phyloP scores from a whole-genome alignment of 164 flowering plant species.

The Annona squamosa region DNA sequence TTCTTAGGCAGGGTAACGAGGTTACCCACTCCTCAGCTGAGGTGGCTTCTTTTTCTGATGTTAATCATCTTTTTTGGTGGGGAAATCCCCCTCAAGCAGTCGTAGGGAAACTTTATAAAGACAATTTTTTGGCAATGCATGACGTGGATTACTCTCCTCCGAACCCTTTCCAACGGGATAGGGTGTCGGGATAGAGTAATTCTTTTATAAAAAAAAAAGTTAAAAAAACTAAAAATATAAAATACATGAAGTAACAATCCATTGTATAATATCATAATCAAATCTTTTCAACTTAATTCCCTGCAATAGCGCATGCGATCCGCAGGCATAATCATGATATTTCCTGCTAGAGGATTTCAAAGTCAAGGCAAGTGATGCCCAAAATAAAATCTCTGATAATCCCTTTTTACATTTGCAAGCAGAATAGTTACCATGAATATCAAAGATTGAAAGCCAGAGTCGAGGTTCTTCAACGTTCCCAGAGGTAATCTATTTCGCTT shows the following conservation, averaged over 20 bases:
- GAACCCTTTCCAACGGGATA: too few relatives aligned
- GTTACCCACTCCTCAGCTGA: too few relatives aligned
- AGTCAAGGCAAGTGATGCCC: background rate
- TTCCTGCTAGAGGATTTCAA: background rate
- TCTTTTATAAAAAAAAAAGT: too few relatives aligned
- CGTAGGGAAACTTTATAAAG: too few relatives aligned
- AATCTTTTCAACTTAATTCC: background rate
- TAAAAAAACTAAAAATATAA: too few relatives aligned
- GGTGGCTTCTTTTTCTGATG: too few relatives aligned
- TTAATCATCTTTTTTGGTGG: too few relatives aligned
- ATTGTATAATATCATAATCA: background rate
- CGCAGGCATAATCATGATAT: slow-evolving; percentile 1
- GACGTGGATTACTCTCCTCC: too few relatives aligned
- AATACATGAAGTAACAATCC: background rate
- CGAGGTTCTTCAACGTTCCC: slow-evolving; percentile 38
- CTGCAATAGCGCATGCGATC: background rate
- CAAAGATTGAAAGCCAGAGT: slow-evolving; percentile 39
- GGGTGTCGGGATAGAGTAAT: too few relatives aligned
- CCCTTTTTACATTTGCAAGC: slow-evolving; percentile 6
- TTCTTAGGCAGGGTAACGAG: too few relatives aligned
- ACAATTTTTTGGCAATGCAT: too few relatives aligned
- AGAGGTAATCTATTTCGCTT: slow-evolving; percentile 29
- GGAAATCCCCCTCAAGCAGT: too few relatives aligned
- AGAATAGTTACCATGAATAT: slow-evolving; percentile 45
- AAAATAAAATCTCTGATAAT: background rate